These are phyloP conservation scores for Phytophthora syringae DNA, from an alignment of 352 stramenopile species.

Conservation along the genomic window DNA sequence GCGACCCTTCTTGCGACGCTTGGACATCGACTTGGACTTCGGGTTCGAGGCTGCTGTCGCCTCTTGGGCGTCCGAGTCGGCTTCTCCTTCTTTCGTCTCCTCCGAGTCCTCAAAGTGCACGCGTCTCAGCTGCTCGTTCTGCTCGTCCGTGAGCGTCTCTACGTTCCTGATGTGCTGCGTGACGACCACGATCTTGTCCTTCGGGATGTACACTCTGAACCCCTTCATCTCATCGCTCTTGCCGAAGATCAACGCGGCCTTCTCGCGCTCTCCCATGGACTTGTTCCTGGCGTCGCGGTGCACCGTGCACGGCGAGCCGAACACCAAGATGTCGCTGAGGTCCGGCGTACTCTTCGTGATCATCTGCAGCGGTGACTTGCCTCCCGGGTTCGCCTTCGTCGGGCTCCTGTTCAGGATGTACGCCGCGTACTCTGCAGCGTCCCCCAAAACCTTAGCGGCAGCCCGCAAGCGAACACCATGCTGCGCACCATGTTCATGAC, in stretches of 20 bases:
- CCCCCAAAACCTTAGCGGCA: conserved; percentile 33
- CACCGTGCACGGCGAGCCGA: conserved; percentile 18
- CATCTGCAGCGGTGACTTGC: conserved; percentile 9
- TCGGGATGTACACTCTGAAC: conserved; percentile 13
- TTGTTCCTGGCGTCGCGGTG: conserved; percentile 18
- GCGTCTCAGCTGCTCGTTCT: conserved; percentile 3
- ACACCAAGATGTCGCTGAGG: conserved; percentile 13
- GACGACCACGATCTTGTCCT: conserved; percentile 5
- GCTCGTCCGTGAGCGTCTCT: neutral
- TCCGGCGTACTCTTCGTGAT: neutral
- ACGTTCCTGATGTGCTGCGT: conserved; percentile 11
- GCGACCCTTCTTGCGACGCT: conserved; percentile 5
- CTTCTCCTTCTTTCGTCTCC: conserved; percentile 17
- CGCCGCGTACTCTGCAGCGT: conserved; percentile 27
- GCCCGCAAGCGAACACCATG: conserved; percentile 33
- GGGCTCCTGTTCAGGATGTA: conserved; percentile 39
- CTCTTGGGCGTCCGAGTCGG: neutral
- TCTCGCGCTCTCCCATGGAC: neutral
- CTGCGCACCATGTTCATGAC: conserved; percentile 41
- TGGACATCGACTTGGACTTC: conserved; percentile 4
- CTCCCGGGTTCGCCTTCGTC: conserved; percentile 15
- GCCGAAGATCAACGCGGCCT: conserved; percentile 12
- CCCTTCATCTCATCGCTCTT: conserved; percentile 26
- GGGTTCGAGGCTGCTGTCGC: neutral
- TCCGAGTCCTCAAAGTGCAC: conserved; percentile 3